These are phyloP conservation scores for Leccinum subgranulosum DNA, from an alignment of 768 basidiomycete species.

Conservation along the genomic window DNA sequence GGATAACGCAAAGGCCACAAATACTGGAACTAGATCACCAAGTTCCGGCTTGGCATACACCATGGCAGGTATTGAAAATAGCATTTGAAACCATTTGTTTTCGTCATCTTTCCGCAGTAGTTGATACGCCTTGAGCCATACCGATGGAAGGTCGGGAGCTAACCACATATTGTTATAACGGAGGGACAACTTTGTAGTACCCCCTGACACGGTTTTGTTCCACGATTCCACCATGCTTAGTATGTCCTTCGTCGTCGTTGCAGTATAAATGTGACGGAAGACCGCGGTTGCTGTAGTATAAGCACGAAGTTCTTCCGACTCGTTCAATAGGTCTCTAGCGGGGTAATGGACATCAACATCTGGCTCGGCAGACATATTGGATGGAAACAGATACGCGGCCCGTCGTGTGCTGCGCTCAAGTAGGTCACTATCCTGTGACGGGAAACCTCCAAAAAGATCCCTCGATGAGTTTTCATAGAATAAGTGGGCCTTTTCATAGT, in stretches of 20 bases:
- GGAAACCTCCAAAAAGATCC: background rate
- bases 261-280: background rate
- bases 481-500: conserved; percentile 10
- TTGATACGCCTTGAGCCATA: conserved; percentile 29
- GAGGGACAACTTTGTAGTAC: background rate
- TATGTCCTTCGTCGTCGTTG: background rate
- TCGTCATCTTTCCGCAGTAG: conserved; percentile 11
- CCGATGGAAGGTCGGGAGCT: conserved; percentile 4
- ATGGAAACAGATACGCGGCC: conserved; percentile 8
- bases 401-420: conserved; percentile 15
- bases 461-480: conserved; percentile 3
- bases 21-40: background rate
- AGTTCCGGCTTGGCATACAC: background rate
- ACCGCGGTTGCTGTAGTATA: conserved; percentile 3
- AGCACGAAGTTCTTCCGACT: conserved; percentile 3
- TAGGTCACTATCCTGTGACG: background rate
- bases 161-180: conserved; percentile 28
- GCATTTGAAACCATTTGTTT: background rate
- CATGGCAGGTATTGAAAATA: background rate
- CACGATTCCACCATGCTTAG: background rate
- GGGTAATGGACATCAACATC: conserved; percentile 7
- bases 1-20: conserved; percentile 26
- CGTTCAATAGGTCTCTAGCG: conserved; percentile 2
- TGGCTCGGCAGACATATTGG: background rate
- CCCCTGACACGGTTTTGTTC: background rate